Evolutionary conservation across 352 stramenopile species (phyloP).

Genomic region (Globisporangium lucens): DNA sequence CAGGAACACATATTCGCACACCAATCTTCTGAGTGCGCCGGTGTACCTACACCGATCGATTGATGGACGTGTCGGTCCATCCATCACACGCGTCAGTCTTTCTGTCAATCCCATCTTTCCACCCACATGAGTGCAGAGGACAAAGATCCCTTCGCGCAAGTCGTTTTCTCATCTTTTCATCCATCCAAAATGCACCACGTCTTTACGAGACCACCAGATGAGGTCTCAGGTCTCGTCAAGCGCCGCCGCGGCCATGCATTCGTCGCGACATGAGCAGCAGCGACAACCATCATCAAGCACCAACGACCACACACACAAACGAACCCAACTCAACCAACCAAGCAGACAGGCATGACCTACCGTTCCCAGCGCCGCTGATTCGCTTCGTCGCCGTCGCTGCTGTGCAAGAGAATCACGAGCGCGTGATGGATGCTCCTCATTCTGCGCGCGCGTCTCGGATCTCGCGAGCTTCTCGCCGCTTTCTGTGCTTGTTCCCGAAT

Average conservation of each 20-base stretch:
- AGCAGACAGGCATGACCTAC: constrained; percentile 4
- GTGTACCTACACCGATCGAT: constrained; percentile 8
- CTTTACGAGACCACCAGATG: background rate
- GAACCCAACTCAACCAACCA: background rate
- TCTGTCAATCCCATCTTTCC: background rate
- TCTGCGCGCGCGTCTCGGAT: background rate
- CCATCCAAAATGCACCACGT: background rate
- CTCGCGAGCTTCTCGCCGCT: background rate
- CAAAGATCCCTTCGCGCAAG: background rate
- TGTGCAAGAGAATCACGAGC: constrained; percentile 12
- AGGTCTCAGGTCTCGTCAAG: background rate
- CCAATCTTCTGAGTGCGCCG: constrained; percentile 4
- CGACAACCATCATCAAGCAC: background rate
- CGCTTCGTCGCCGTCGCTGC: background rate
- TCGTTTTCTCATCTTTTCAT: background rate
- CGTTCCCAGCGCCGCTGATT: constrained; percentile 1
- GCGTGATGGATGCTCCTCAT: constrained; percentile 10
- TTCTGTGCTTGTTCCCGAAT: constrained; percentile 3
- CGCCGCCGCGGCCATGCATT: background rate
- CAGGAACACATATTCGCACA: constrained; percentile 20
- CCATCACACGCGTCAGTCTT: constrained; percentile 9
- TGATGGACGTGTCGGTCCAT: background rate
- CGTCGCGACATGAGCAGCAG: constrained; percentile 8
- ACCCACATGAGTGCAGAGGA: background rate
- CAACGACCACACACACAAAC: background rate